phyloP scores from a whole-genome alignment of 192 early-diverging fungal genomes.

The Coemansia brasiliensis region DNA sequence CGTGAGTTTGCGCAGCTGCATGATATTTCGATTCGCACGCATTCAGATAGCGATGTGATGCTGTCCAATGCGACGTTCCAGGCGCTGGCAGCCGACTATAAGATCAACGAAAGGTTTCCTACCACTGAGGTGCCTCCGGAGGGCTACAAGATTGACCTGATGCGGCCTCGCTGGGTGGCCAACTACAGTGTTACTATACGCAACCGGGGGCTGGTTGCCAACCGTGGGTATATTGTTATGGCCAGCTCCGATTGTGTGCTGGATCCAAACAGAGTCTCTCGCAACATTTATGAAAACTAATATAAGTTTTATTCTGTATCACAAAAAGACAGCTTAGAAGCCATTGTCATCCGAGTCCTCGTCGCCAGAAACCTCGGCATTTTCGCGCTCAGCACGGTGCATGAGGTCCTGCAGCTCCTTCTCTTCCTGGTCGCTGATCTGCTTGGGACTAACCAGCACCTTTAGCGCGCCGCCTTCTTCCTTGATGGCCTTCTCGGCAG shows the following conservation, averaged over 20 bases:
- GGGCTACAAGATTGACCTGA: conserved; percentile 49
- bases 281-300: conserved; percentile 1
- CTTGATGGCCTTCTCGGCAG: conserved; percentile 76
- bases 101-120: conserved; percentile 53
- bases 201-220: conserved; percentile 40
- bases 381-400: conserved; percentile 87
- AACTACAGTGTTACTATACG: conserved; percentile 45
- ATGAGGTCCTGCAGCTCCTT: conserved; percentile 87
- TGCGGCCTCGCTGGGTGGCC: conserved; percentile 52
- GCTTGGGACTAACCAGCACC: conserved; percentile 90
- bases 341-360: conserved; percentile 71
- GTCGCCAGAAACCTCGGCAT: conserved; percentile 90
- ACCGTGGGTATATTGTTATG: conserved; percentile 55
- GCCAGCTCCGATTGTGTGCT: conserved; percentile 52
- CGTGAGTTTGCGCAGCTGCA: conserved; percentile 17
- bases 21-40: conserved; percentile 33
- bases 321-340: conserved; percentile 7
- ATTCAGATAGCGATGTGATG: conserved; percentile 36
- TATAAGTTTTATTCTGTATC: not conserved
- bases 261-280: conserved; percentile 38
- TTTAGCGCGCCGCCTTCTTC: conserved; percentile 69
- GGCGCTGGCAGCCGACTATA: conserved; percentile 38
- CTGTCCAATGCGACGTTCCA: conserved; percentile 43
- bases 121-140: conserved; percentile 50
- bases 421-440: conserved; percentile 91